Evolutionary conservation across 75 land plant genomes (phyloP).

Genomic region (Sequoiadendron giganteum): DNA sequence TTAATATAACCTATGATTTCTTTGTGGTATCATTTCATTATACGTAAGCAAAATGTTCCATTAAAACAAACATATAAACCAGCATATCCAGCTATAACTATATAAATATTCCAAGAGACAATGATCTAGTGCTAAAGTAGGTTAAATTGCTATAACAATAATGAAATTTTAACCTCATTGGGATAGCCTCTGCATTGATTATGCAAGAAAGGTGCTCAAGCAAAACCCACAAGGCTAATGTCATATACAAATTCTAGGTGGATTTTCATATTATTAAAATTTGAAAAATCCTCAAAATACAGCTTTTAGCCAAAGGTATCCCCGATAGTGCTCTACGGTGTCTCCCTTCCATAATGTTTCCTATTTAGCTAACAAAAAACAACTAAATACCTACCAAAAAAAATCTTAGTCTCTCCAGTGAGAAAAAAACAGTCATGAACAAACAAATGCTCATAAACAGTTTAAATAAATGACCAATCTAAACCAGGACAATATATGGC

Average conservation of each 20-base stretch:
- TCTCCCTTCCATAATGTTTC: too few species aligned
- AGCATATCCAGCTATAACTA: not conserved
- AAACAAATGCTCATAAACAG: not conserved
- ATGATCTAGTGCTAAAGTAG: not conserved
- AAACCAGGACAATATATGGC: not conserved
- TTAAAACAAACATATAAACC: not conserved
- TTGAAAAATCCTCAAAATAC: not conserved
- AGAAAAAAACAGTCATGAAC: not conserved
- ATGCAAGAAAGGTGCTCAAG: not conserved
- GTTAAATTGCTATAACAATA: not conserved
- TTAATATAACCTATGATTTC: not conserved
- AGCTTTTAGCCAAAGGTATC: too few species aligned
- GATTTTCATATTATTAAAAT: not conserved
- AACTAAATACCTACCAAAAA: not conserved
- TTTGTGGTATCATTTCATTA: not conserved
- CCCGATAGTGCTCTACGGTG: too few species aligned
- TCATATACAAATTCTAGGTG: not conserved
- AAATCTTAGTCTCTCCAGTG: not conserved
- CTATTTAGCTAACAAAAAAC: too few species aligned
- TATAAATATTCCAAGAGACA: not conserved
- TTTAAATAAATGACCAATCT: not conserved
- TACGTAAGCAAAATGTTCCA: not conserved
- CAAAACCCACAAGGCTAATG: not conserved
- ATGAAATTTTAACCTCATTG: not conserved
- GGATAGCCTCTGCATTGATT: not conserved